phyloP scores from a whole-genome alignment of 2,329 filamentous ascomycete species.

The Phialocephala subalpina region DNA sequence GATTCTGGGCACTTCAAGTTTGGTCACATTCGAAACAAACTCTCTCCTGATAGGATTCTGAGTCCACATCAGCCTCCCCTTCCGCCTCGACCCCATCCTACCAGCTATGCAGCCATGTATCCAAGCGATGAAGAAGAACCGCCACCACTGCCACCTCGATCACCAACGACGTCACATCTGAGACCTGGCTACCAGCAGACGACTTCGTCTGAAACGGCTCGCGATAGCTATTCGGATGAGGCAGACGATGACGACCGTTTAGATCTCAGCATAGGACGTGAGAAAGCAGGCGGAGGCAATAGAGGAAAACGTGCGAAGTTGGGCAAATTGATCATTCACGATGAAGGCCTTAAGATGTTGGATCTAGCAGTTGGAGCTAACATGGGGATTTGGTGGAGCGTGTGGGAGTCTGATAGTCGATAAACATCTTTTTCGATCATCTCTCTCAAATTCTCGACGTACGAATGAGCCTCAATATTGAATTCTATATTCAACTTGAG shows the following conservation, averaged over 20 bases:
- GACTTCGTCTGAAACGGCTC: neutral
- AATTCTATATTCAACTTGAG: neutral
- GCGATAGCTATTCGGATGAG: slow-evolving; percentile 25
- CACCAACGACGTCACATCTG: slow-evolving; percentile 12
- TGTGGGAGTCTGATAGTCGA: slow-evolving; percentile 66
- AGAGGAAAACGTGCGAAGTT: slow-evolving; percentile 89
- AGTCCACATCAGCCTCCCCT: slow-evolving; percentile 30
- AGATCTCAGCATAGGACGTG: slow-evolving; percentile 79
- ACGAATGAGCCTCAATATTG: neutral
- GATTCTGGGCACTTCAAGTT: slow-evolving; percentile 33
- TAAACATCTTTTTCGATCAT: no score
- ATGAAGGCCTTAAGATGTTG: slow-evolving; percentile 94
- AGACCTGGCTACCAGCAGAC: neutral
- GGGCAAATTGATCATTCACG: slow-evolving; percentile 88
- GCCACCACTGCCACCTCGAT: slow-evolving; percentile 35
- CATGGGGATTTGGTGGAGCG: slow-evolving; percentile 91
- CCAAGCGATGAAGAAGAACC: slow-evolving; percentile 39
- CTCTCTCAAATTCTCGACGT: neutral
- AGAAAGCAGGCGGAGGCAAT: slow-evolving; percentile 86
- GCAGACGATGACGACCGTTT: slow-evolving; percentile 55
- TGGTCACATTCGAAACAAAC: slow-evolving; percentile 41
- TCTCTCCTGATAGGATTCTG: slow-evolving; percentile 40
- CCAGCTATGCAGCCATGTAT: slow-evolving; percentile 36
- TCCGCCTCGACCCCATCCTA: slow-evolving; percentile 32
- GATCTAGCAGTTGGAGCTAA: slow-evolving; percentile 92